Base-by-base conservation (phyloP, 345 rosid genomes). In the Euphorbia peplus region DNA sequence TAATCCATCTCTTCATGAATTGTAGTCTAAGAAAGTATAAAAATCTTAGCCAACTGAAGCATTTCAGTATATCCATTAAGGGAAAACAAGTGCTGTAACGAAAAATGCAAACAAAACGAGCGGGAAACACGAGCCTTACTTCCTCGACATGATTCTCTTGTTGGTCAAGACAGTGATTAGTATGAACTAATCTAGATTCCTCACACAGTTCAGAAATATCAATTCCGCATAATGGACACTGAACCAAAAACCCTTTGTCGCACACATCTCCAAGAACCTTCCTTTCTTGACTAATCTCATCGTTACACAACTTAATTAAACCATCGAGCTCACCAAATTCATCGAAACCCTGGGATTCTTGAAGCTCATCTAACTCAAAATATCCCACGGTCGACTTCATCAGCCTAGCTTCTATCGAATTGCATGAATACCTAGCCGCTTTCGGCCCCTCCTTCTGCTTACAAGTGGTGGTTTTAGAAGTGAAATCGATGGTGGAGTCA, bases 151-250 rank as follows among this genome's bases (percentile, higher is more conserved):
- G 75, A 61, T 69, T 80, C 70, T 78, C 79, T 29, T 66, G 78
- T 57, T 81, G 66, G 68, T 93, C 98, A 61, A 93, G 95, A 79
- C 98, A 93, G 15, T 64, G 68, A 76, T 91, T 93, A 64, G 87
- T 84, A 59, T 93, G 98, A 73, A 87, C 73, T 44, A 81, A 87
- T 73, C 93, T 84, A 61, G 68, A 72, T 30, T 88, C 91, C 64
- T 89, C 96, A 46, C 66, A 80, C 77, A 89, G 72, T 72, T 63
- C 82, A 59, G 96, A 86, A 68, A 93, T 88, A 72, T 88, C 90
- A 64, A 65, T 54, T 37, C 88, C 86, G 69, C 98, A 93, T 35
- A 93, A 60, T 26, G 97, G 98, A 30, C 98, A 93, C 14, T 69
- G 77, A 80, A 89, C 76, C 60, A 54, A 21, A 67, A 62, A 72